These are phyloP conservation scores for Solanum raphanifolium DNA, from an alignment of 257 asterid genomes.

Conservation along the genomic window DNA sequence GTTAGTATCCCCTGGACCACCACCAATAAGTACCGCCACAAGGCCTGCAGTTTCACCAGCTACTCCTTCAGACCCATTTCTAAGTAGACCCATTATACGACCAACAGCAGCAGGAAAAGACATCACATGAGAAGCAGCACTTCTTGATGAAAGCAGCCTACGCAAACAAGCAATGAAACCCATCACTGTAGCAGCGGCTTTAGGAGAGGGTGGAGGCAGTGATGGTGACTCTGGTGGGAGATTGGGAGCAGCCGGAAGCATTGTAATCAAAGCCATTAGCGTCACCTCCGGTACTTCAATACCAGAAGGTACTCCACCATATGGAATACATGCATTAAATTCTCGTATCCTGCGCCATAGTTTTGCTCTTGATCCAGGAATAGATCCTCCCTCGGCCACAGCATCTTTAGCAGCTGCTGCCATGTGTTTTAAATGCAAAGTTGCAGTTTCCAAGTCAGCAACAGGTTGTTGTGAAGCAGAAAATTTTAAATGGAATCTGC, in stretches of 20 bases:
- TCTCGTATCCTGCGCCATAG: constrained; percentile 98
- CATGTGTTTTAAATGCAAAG: constrained; percentile 88
- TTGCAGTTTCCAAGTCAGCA: constrained; percentile 62
- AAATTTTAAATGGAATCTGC: constrained; percentile 60
- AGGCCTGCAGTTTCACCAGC: constrained; percentile 86
- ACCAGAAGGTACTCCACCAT: constrained; percentile 73
- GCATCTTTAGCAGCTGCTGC: constrained; percentile 98
- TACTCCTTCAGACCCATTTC: constrained; percentile 96
- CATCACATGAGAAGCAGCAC: constrained; percentile 97
- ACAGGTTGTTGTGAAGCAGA: constrained; percentile 33
- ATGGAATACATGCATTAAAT: constrained; percentile 90
- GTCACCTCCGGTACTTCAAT: constrained; percentile 98
- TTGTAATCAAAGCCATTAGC: constrained; percentile 91
- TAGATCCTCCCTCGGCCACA: constrained; percentile 97
- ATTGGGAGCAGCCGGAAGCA: constrained; percentile 96
- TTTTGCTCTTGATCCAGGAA: constrained; percentile 99
- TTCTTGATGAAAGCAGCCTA: constrained; percentile 80
- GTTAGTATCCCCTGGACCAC: constrained; percentile 91
- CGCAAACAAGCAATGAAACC: constrained; percentile 93
- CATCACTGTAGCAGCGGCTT: constrained; percentile 97
- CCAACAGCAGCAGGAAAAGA: constrained; percentile 99
- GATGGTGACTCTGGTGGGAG: constrained; percentile 96
- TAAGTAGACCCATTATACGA: constrained; percentile 89
- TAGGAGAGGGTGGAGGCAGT: constrained; percentile 95
- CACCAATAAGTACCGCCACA: constrained; percentile 88